Evolutionary conservation across 1,139 yeast species (phyloP), one percentile per base, ranked within the genome.

Genomic region (Pichia sp.): DNA sequence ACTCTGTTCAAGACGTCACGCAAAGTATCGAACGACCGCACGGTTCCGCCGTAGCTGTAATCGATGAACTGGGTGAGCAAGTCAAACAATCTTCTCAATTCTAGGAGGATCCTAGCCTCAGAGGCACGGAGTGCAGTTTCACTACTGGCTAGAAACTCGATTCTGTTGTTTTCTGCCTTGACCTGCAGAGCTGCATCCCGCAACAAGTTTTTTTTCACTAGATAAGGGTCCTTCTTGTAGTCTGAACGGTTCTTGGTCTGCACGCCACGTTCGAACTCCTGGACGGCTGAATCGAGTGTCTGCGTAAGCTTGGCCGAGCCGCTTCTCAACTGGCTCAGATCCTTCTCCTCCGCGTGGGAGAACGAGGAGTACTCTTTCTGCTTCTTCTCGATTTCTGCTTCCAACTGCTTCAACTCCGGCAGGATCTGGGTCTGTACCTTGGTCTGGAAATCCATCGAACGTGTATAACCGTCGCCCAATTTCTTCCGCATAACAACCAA

Each of bases 171-270:
- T 66, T 79, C 83, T 58, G 70, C 72, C 47, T 64, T 61, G 43
- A 78, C 62, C 64, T 78, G 82, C 49, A 65, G 70, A 13, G 70
- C 72, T 4, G 78, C 72, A 36, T 72, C 66, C 49, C 66, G 62
- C 34, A 71, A 59, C 5, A 74, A 67, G 15, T 61, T 51, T 53
- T 81, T 73, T 58, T 75, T 72, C 51, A 72, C 62, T 36, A 76
- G 65, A 58, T 72, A 79, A 5, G 83, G 83, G 60, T 79, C 83
- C 49, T 65, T 64, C 54, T 68, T 66, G 53, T 74, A 70, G 36
- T 77, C 80, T 2, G 49, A 11, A n/a, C 46, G 31, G 26, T 26
- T 44, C 16, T 48, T 49, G 1, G 51, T 30, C 13, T 43, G 45
- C 6, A 13, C 19, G 11, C 51, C 56, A 34, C 53, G 45, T 15